Conservation (phyloP, 768 basidiomycete genomes). For the Clavulina sp. region DNA sequence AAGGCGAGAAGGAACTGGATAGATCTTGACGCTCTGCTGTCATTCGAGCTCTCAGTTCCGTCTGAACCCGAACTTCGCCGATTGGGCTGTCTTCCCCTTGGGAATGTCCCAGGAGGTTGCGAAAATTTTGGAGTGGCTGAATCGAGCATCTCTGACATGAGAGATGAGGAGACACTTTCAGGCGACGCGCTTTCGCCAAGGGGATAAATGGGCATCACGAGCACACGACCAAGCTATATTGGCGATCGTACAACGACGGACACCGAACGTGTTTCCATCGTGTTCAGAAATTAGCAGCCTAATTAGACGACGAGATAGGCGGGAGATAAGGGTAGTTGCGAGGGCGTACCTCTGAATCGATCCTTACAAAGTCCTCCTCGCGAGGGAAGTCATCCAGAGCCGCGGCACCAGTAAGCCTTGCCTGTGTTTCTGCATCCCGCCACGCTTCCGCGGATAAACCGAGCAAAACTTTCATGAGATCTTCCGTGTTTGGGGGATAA, state of each 20-base stretch:
- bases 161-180: neutral
- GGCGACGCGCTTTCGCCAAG: neutral
- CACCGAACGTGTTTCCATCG: no score
- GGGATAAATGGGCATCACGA: conserved; percentile 9
- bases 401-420: neutral
- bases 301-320: neutral
- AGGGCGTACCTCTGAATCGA: conserved; percentile 9
- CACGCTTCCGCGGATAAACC: conserved; percentile 8
- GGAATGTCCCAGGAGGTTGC: no score
- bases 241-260: neutral
- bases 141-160: neutral
- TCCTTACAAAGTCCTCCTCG: conserved; percentile 9
- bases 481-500: neutral
- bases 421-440: conserved; percentile 3
- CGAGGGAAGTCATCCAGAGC: neutral
- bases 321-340: neutral
- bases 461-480: conserved; percentile 7
- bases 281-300: no score
- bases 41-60: no score
- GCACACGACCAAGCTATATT: conserved; percentile 6
- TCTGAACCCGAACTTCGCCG: no score
- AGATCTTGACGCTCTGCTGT: no score
- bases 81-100: no score
- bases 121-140: neutral
- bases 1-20: conserved; percentile 5